Evolutionary conservation across 768 basidiomycete genomes (phyloP).

Genomic region (Kwoniella heveanensis): DNA sequence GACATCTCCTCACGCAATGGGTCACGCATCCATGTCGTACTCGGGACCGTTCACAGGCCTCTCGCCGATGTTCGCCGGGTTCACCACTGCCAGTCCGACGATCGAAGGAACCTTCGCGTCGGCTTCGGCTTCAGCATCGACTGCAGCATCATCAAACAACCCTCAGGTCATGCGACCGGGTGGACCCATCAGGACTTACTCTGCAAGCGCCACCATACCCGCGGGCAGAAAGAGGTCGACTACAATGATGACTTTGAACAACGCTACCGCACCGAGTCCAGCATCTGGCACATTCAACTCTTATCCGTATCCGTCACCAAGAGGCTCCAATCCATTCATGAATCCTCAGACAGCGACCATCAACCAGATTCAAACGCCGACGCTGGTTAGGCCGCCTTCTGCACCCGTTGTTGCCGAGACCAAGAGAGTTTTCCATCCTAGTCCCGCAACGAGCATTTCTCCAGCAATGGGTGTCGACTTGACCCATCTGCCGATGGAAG

Average conservation of each 20-base stretch:
- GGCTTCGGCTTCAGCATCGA: not conserved
- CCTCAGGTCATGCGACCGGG: constrained; percentile 14
- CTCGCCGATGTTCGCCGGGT: constrained; percentile 22
- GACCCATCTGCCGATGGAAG: constrained; percentile 9
- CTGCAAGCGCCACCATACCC: constrained; percentile 16
- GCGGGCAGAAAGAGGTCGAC: constrained; percentile 14
- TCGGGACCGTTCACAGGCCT: constrained; percentile 17
- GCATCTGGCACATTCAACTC: constrained; percentile 6
- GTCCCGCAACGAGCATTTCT: constrained; percentile 18
- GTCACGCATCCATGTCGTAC: constrained; percentile 3
- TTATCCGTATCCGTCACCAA: constrained; percentile 21
- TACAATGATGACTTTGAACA: constrained; percentile 11
- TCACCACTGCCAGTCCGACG: constrained; percentile 17
- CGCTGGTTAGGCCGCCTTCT: constrained; percentile 9
- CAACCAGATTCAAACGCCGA: not conserved
- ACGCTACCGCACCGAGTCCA: not conserved
- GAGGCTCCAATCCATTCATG: constrained; percentile 10
- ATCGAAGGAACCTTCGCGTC: constrained; percentile 2
- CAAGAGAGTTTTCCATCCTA: constrained; percentile 19
- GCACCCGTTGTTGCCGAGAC: constrained; percentile 10
- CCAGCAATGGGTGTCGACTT: constrained; percentile 5
- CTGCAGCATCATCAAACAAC: not conserved
- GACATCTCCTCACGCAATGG: constrained; percentile 4
- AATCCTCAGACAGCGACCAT: constrained; percentile 4
- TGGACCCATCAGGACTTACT: constrained; percentile 21